Evolutionary conservation across 805 yeast genomes (phyloP), one percentile per base, ranked within the genome.

Genomic region (Kuraishia molischiana): DNA sequence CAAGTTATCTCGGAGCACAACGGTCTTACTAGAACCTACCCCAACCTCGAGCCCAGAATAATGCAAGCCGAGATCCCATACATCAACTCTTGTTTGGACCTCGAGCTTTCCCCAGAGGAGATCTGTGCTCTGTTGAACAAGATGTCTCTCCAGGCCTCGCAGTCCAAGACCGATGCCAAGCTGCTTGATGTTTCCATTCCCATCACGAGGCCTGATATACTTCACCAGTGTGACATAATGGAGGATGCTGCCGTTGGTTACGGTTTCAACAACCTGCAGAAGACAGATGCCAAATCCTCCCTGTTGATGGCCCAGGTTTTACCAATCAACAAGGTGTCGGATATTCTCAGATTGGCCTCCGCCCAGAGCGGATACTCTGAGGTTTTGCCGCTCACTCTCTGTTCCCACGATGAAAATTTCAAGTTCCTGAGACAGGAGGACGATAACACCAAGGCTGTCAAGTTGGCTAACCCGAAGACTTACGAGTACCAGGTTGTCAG

Each of bases 191-290:
- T 87, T 40, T 56, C 62, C 29, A 76, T 92, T 42, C 99, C 99
- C 45, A 80, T 85, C 52, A 92, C 98, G 29, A 83, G 99, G 68
- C 79, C 97, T 9, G 99, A 92, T 62, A 74, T 92, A 44, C 70
- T 92, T 53, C 99, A 92, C 62, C 95, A 86, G 58, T 90, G 97
- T 71, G 99, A 92, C 63, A 80, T 92, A 48, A 85, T 92, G 95
- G 99, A 92, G 63, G 99, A 92, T 61, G 95, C 90, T 35, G 98
- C 96, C 35, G 82, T 92, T 54, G 94, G 86, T 22, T 92, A 86
- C 56, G 99, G 98, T 41, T 92, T 82, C 70, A 83, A 89, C 64
- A 86, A 85, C 57, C 71, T 92, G 54, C 74, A 72, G 45, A 85
- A 80, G 63, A 78, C 92, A 37, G 74, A 74, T 47, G 85, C 92